Evolutionary conservation across 805 yeast genomes (phyloP), one percentile per base, ranked within the genome.

Genomic region (Kodamaea jinghongensis): DNA sequence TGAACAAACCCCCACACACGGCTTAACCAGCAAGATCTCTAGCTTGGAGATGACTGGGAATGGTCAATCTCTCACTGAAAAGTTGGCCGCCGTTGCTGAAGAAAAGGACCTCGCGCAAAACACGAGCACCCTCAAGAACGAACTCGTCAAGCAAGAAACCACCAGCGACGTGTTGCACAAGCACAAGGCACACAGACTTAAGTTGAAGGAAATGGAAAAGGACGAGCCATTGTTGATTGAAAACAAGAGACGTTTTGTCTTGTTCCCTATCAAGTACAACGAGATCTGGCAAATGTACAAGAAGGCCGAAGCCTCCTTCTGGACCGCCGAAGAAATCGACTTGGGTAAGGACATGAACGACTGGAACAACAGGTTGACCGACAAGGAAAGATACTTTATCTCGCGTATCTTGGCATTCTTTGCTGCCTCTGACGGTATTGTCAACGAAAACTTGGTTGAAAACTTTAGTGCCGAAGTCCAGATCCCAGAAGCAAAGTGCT

Each of bases 241-340:
- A 67, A 93, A 91, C 78, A 79, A 78, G 53, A 79, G 79, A 58
- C 82, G 99, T 61, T 89, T 87, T 57, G 97, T 93, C 38, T 71
- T 91, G 45, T 90, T 90, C 80, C 99, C 99, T 51, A 88, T 91
- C 70, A 85, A 86, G 70, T 93, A 89, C 73, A 91, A 90, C 62
- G 98, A 91, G 71, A 86, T 91, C 64, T 91, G 98, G 98, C 96
- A 91, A 67, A 90, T 95, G 76, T 91, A 91, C 71, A 91, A 91
- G 76, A 88, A 91, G 71, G 97, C 98, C 37, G 99, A 93, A 75
- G 99, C 99, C 11, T 91, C 98, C 4, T 91, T 91, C 78, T 91
- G 99, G 99, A 93, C 98, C 29, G 97, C 98, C 34, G 99, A 91
- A 73, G 99, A 93, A 71, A 89, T 91, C 51, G 99, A 91, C 68